phyloP scores from a whole-genome alignment of 2,329 filamentous ascomycete genomes.

The Venturia carpophila region DNA sequence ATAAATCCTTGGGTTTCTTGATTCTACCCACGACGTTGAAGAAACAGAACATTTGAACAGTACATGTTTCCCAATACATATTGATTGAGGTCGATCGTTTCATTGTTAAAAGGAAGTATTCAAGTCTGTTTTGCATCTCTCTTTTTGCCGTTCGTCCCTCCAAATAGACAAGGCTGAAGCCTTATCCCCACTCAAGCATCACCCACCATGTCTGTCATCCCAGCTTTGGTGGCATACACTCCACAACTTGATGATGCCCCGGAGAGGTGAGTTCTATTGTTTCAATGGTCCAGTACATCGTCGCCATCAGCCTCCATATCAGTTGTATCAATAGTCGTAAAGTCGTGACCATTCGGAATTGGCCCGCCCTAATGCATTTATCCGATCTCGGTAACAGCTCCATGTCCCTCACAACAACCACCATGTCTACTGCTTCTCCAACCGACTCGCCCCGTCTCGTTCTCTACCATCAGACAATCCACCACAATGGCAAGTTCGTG shows the following conservation, averaged over 20 bases:
- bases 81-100: too few species aligned
- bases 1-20: too few species aligned
- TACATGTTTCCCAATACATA: too few species aligned
- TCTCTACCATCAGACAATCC: slow-evolving; percentile 59
- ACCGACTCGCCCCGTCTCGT: slow-evolving; percentile 36
- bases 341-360: background rate
- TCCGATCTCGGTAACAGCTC: background rate
- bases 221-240: background rate
- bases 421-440: background rate
- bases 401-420: background rate
- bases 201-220: background rate
- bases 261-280: too few species aligned
- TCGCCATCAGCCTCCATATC: background rate
- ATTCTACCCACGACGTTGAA: too few species aligned
- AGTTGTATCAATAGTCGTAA: background rate
- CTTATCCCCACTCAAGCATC: background rate
- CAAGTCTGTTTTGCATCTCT: background rate
- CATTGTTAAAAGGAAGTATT: too few species aligned
- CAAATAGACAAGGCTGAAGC: slow-evolving; percentile 3
- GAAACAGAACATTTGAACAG: too few species aligned
- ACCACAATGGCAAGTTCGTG: slow-evolving; percentile 46
- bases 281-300: background rate
- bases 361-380: background rate
- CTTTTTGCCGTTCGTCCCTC: background rate
- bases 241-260: background rate